phyloP scores from a whole-genome alignment of 495 filamentous ascomycete genomes.

The Aspergillus bridgeri region DNA sequence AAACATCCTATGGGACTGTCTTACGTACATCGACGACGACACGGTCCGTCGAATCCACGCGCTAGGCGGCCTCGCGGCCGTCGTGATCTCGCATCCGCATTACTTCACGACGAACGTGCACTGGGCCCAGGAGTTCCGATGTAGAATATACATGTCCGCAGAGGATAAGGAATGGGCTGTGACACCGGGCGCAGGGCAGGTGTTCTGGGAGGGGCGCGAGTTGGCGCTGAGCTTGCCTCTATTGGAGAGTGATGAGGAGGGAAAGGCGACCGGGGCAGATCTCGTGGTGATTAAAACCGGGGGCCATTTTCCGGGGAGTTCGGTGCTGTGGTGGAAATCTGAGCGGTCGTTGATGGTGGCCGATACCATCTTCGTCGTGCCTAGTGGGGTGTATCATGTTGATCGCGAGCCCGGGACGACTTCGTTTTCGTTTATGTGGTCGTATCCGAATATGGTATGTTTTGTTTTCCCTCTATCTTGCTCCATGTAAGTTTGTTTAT shows the following conservation, averaged over 20 bases:
- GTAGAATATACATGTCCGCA: conserved; percentile 57
- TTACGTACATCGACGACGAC: conserved; percentile 59
- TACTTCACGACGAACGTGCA: conserved; percentile 68
- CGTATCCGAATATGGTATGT: conserved; percentile 68
- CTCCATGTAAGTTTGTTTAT: neutral
- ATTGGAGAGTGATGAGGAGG: neutral
- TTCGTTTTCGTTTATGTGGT: conserved; percentile 73
- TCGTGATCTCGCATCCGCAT: conserved; percentile 78
- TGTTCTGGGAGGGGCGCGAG: conserved; percentile 13
- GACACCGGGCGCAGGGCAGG: conserved; percentile 26
- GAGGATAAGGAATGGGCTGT: conserved; percentile 64
- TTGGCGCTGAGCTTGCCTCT: neutral
- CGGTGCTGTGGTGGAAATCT: conserved; percentile 55
- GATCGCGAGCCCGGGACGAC: conserved; percentile 56
- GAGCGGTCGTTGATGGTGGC: conserved; percentile 58
- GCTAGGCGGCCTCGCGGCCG: conserved; percentile 62
- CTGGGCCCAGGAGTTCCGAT: conserved; percentile 63
- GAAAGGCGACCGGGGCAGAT: conserved; percentile 36
- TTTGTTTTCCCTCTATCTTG: neutral
- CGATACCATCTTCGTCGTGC: conserved; percentile 67
- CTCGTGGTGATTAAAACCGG: conserved; percentile 64
- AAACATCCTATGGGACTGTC: conserved; percentile 73
- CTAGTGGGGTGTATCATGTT: conserved; percentile 51
- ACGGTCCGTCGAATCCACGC: conserved; percentile 48
- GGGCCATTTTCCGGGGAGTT: conserved; percentile 71